These are phyloP conservation scores for Penicillium tannophilum DNA, from an alignment of 495 filamentous ascomycete genomes.

Conservation along the genomic window DNA sequence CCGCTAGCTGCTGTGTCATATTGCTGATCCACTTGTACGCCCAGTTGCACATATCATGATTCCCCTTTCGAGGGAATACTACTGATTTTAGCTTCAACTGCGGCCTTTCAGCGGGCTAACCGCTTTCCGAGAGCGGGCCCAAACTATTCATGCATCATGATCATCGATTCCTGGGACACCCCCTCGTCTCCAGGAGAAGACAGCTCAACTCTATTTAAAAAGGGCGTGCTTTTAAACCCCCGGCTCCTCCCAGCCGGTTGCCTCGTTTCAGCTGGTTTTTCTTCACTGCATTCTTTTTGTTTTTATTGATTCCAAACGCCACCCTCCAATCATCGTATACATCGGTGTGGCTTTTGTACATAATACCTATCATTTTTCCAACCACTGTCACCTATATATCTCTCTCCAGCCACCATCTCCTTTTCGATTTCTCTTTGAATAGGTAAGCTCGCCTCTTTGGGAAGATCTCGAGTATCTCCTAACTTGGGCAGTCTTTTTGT, in stretches of 20 bases:
- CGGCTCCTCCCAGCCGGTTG: slow-evolving; percentile 17
- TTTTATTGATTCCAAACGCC: slow-evolving; percentile 3
- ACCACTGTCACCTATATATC: slow-evolving; percentile 14
- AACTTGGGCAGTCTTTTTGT: slow-evolving; percentile 2
- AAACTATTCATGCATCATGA: slow-evolving; percentile 22
- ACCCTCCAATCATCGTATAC: slow-evolving; percentile 22
- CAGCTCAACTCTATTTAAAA: slow-evolving; percentile 23
- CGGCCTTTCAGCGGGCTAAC: slow-evolving; percentile 23
- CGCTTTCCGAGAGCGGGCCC: slow-evolving; percentile 21
- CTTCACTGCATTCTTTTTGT: slow-evolving; percentile 7
- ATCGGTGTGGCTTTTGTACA: slow-evolving; percentile 23
- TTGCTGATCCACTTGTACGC: slow-evolving; percentile 13
- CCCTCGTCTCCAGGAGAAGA: slow-evolving; percentile 21
- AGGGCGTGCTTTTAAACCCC: slow-evolving; percentile 18
- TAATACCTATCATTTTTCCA: slow-evolving; percentile 20
- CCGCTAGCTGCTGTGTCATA: slow-evolving; percentile 31
- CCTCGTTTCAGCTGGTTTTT: slow-evolving; percentile 19
- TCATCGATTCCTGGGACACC: slow-evolving; percentile 16
- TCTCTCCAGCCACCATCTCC: background rate
- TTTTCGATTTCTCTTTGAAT: background rate
- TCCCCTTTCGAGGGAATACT: slow-evolving; percentile 14
- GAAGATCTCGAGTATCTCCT: background rate
- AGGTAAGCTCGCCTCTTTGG: slow-evolving; percentile 19
- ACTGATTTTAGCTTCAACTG: slow-evolving; percentile 27
- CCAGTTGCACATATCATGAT: slow-evolving; percentile 10